phyloP scores from a whole-genome alignment of 1,139 yeast genomes.

The Pichia terricola region DNA sequence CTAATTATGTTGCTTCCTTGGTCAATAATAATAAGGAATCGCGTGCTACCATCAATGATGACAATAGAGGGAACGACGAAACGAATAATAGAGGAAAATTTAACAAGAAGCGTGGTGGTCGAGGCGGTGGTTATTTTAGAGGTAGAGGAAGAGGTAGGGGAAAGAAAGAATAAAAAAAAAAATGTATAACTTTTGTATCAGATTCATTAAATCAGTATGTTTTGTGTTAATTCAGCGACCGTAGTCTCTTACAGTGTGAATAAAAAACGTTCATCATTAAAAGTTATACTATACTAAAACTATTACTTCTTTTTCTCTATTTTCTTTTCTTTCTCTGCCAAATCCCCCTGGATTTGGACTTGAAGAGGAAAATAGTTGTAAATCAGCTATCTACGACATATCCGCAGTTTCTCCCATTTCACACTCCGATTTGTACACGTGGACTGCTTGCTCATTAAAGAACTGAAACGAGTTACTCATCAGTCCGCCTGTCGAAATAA shows the following conservation, averaged over 20 bases:
- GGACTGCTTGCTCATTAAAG: constrained; percentile 45
- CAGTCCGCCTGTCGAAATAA: constrained; percentile 75
- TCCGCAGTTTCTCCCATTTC: constrained; percentile 53
- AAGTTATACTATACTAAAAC: background rate
- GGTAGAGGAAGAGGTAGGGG: constrained; percentile 1
- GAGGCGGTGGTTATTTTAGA: constrained; percentile 1
- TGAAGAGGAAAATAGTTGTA: background rate
- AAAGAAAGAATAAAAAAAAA: background rate
- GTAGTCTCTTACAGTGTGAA: constrained; percentile 30
- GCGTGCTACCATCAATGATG: background rate
- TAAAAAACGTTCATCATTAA: constrained; percentile 26
- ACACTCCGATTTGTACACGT: constrained; percentile 58
- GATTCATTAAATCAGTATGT: constrained; percentile 76
- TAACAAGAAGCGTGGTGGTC: background rate
- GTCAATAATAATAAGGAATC: background rate
- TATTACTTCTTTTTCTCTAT: background rate
- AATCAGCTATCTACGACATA: constrained; percentile 39
- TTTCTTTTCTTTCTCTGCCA: constrained; percentile 11
- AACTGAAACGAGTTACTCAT: constrained; percentile 38
- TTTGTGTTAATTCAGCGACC: constrained; percentile 21
- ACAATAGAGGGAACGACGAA: background rate
- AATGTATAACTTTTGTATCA: constrained; percentile 28
- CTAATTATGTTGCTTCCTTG: background rate
- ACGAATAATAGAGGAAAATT: background rate
- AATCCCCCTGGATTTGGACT: constrained; percentile 11